Evolutionary conservation across 495 filamentous ascomycete species (phyloP), one percentile per base, ranked within the genome.

Genomic region (Daldinia loculata): DNA sequence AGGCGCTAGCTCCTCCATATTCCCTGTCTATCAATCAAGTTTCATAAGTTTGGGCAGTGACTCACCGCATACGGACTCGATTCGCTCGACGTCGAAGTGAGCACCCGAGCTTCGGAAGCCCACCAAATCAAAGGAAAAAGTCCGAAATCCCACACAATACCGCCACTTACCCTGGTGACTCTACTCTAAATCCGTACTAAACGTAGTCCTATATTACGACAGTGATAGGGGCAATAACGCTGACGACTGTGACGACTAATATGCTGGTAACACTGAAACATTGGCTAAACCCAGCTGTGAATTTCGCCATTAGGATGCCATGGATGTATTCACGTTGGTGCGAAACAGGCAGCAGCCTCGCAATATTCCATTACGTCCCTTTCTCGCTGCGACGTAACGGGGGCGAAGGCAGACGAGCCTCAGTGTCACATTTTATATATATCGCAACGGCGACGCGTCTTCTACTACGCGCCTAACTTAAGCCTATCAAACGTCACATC

Each of bases 271-370:
- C 3, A 22, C 22, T 32, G 43, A 41, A 62, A 30, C 38, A 65
- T 65, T 61, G 59, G 61, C 32, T 56, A 12, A 38, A 39, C 5
- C 51, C 9, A 27, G 29, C 30, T 56, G 55, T 67, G 55, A 67
- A 57, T 51, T 61, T 52, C 32, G 41, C 70, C 70, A 68, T 64
- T 56, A 5, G 61, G 30, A 65, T 48, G 24, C 32, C 41, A 8
- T 27, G 39, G 56, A 15, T 7, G 26, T 15, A 39, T 59, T 72
- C 56, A 61, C 29, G 65, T 64, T 53, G 50, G 41, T 61, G 65
- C 56, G 56, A 50, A 72, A 22, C n/a, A 72, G 70, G 70, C 70
- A 72, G 65, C 70, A 72, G 70, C 70, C 61, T 68, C 70, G 65
- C 61, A 72, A 51, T 32, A 58, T 62, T 17, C 43, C 26, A 63